Evolutionary conservation across 148 eudicot genomes (phyloP), one percentile per base, ranked within the genome.

Genomic region (Vaccinium darrowii): DNA sequence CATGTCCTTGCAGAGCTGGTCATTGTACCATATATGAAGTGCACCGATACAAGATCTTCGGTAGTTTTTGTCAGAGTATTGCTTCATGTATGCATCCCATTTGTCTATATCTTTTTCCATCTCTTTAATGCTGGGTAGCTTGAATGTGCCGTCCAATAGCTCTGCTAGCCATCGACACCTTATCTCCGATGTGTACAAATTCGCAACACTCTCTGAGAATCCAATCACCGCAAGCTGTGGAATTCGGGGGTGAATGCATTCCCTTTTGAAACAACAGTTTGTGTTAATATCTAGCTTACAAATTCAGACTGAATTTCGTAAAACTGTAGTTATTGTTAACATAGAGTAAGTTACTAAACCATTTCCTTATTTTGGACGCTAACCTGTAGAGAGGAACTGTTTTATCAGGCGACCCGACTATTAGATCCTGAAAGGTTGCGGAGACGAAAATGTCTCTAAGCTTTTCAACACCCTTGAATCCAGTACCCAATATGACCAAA

Each of bases 1-100:
- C 95, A 95, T 93, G 78, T 95, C 96, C 85, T 91, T 95, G 83
- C 94, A 93, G 50, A 94, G 85, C n/a, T 88, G 93, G 82, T 93
- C 98, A 89, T 90, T 91, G 67, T 89, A 91, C 93, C 94, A 92
- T 85, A 93, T 90, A 2, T 90, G 93, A 19, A 91, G 50, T 16
- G 85, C 87, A 51, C 88, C 92, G 7, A 95, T 82, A 85, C 97
- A 93, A 8, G 98, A 85, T 82, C 90, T 93, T 71, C 88, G 57
- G 52, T 86, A 88, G 54, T 87, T 63, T 49, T 84, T 65, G 0
- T 89, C 88, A 1, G 91, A 65, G 67, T 88, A 87, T 19, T 11
- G 77, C 87, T 90, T 92, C 86, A 83, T 88, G 86, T 73, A 87
- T 3, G 85, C 67, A 27, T 94, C 89, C 97, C 95, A 95, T 58